Evolutionary conservation across 805 yeast genomes (phyloP).

Genomic region (Hanseniaspora meyeri): DNA sequence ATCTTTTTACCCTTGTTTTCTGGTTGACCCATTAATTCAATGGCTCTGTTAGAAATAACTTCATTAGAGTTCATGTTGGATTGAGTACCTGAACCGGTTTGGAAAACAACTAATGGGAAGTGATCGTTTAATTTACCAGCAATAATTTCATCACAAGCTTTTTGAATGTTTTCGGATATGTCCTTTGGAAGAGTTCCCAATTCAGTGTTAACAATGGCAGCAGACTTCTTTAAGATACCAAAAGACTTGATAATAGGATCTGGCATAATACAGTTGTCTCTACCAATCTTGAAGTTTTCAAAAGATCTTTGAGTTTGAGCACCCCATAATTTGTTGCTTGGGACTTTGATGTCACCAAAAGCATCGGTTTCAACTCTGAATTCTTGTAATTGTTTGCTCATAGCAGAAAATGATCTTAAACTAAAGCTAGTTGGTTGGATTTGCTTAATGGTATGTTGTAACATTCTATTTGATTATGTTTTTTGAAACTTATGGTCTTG

Average conservation of each 20-base stretch:
- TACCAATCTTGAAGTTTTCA: conserved; percentile 93
- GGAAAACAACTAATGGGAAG: conserved; percentile 97
- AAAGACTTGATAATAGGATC: conserved; percentile 82
- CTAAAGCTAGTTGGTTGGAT: background rate
- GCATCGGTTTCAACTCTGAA: conserved; percentile 81
- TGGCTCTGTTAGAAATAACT: conserved; percentile 96
- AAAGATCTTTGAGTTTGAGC: conserved; percentile 94
- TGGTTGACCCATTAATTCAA: conserved; percentile 65
- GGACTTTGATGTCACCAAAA: conserved; percentile 91
- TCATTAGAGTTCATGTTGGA: conserved; percentile 98
- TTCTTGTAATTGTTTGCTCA: conserved; percentile 12
- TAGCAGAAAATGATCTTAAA: conserved; percentile 3
- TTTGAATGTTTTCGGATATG: conserved; percentile 70
- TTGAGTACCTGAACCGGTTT: conserved; percentile 98
- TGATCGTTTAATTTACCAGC: conserved; percentile 86
- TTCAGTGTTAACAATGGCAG: conserved; percentile 78
- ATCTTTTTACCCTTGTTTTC: conserved; percentile 83
- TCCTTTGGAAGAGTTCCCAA: conserved; percentile 77
- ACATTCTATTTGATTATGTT: background rate
- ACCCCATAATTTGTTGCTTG: conserved; percentile 83
- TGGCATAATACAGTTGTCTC: conserved; percentile 80
- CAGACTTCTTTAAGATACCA: conserved; percentile 86
- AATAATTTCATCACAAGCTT: conserved; percentile 90
- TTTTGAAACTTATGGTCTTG: background rate
- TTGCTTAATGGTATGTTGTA: background rate